Base-by-base conservation (phyloP, 2,329 filamentous ascomycete genomes). In the Epichloe gansuensis region DNA sequence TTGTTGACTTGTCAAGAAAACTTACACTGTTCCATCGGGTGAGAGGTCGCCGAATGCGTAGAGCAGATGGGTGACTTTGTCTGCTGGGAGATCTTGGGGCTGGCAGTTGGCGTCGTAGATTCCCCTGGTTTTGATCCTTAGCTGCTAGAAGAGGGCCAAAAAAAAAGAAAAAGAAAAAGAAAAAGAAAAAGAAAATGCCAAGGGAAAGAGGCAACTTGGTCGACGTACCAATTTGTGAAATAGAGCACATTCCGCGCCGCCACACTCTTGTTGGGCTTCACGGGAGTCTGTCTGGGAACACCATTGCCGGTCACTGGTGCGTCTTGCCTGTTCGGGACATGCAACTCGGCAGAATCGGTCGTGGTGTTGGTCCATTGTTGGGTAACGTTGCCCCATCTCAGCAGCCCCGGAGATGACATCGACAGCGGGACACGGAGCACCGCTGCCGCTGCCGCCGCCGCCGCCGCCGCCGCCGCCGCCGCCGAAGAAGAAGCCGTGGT, bases 31-130 rank as follows among this genome's bases (percentile, higher is more conserved):
- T 11, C 75, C 75, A 43, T 75, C 69, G 0, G 60, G 49, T 5
- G 58, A 64, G 43, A 78, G 72, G 41, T 74, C 67, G 23, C 70
- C 71, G 57, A 79, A 78, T 0, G 74, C 70, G 53, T 77, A 91
- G 8, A 91, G 73, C 1, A 93, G 69, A 59, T 91, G 87, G 0
- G 86, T 91, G 36, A 93, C 71, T 49, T 85, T 75, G 5, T 81
- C 74, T 0, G 74, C 79, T 0, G 83, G 82, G 7, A 94, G 71
- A 55, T 85, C 75, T 57, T 85, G 75, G 0, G 86, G 85, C 46
- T 85, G 76, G 62, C 84, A 88, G 56, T 86, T 79, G 51, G 87
- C 77, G 25, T 71, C 82, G 61, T 95, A 93, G 49, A 88, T 86
- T 41, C 63, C 62, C 66, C 67, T 69, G 31, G 31, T 31, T 31